Evolutionary conservation across 805 yeast species (phyloP).

Genomic region (Candida railenensis): DNA sequence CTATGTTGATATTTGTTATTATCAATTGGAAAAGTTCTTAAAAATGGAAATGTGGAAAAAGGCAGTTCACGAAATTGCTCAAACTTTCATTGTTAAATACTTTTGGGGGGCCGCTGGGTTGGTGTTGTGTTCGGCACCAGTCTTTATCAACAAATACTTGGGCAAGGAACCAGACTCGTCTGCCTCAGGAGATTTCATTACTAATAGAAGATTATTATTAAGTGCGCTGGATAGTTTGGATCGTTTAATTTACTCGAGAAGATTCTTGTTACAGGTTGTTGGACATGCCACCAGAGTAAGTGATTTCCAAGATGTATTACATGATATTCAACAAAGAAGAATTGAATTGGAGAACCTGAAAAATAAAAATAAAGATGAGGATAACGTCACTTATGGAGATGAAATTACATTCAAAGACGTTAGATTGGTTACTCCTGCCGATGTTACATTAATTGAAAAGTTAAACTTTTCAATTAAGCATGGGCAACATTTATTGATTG

Average conservation of each 20-base stretch:
- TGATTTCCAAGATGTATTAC: conserved; percentile 64
- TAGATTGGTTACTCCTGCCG: conserved; percentile 83
- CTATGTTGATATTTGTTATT: conserved; percentile 74
- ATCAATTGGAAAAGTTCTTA: conserved; percentile 74
- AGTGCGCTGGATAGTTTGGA: conserved; percentile 89
- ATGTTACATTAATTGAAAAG: conserved; percentile 65
- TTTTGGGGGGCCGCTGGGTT: conserved; percentile 96
- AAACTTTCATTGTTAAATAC: conserved; percentile 85
- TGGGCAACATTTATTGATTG: conserved; percentile 83
- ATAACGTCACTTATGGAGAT: conserved; percentile 38
- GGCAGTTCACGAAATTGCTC: conserved; percentile 80
- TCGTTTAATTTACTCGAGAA: conserved; percentile 79
- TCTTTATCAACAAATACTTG: conserved; percentile 61
- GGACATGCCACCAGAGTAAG: conserved; percentile 80
- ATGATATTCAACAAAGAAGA: conserved; percentile 35
- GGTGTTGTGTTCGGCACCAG: conserved; percentile 83
- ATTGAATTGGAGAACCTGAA: background rate
- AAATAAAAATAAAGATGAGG: conserved; percentile 4
- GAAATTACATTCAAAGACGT: conserved; percentile 71
- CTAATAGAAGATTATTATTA: conserved; percentile 79
- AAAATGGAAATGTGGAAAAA: conserved; percentile 73
- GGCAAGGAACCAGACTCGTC: conserved; percentile 42
- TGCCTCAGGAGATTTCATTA: conserved; percentile 80
- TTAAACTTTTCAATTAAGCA: conserved; percentile 70
- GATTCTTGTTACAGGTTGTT: conserved; percentile 75